Base-by-base conservation (phyloP, 371 early-diverging fungal genomes). In the Parasitella parasitica region DNA sequence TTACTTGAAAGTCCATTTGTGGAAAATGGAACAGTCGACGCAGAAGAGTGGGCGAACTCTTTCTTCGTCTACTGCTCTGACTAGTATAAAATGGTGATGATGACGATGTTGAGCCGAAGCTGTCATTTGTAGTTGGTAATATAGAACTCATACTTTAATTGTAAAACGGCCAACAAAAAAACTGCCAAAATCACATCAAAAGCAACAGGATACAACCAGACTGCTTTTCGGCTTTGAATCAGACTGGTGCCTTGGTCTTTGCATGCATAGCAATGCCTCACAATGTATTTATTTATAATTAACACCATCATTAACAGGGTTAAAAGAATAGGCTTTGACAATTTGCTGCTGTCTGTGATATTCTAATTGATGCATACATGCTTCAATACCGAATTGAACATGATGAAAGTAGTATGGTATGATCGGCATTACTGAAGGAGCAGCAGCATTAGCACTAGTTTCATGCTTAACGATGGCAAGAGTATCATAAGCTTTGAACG, bases 1-100 rank as follows among this genome's bases (percentile, higher is more conserved):
- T 4, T 76, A 83, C 82, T 72, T 82, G 94, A 77, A 94, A 92
- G 78, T 95, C 95, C 88, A 95, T 90, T 67, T 94, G 94, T 30
- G 89, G 88, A 63, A 90, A 83, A 13, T 86, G 83, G 60, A 90
- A 75, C 46, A 93, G 62, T 65, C 94, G 73, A 52, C 86, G 70
- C 52, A 92, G 37, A 30, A 61, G 38, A 11, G 53, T 32, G 12
- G 49, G 52, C 4, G 57, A 43, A 16, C 49, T 35, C 39, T 39
- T 51, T 27, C 63, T 38, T 11, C 16, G 27, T 55, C 50, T 36
- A 18, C 18, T 34, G 16, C 56, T 18, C 4, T 43, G 55, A 49
- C 48, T 48, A 55, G 48, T 49, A 26, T 43, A 49, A 41, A 27
- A 34, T 13, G 46, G 13, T 30, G 54, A 5, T 24, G 53, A 52